These are phyloP conservation scores for Avicennia marina DNA, from an alignment of 257 asterid genomes.

Conservation along the genomic window DNA sequence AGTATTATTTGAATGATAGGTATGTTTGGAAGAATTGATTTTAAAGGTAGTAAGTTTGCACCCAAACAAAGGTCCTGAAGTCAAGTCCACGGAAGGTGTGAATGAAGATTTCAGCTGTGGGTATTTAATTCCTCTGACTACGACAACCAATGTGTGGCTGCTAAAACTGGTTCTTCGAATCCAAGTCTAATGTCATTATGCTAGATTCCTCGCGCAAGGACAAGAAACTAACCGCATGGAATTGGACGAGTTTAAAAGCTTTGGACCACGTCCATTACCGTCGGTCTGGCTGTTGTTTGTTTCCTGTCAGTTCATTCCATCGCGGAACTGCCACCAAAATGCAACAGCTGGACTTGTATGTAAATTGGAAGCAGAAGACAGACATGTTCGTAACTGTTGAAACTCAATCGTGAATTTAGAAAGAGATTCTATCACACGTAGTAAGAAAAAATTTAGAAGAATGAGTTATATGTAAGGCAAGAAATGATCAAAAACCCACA, in stretches of 20 bases:
- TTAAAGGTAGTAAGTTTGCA: too few species aligned
- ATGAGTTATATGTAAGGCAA: too few species aligned
- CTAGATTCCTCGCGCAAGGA: conserved; percentile 37
- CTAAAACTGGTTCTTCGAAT: conserved; percentile 22
- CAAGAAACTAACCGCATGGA: conserved; percentile 71
- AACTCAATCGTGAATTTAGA: too few species aligned
- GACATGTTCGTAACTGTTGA: too few species aligned
- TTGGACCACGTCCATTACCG: conserved; percentile 50
- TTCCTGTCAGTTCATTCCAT: conserved; percentile 68
- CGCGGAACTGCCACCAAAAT: conserved; percentile 61
- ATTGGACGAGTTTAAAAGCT: conserved; percentile 78
- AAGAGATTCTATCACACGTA: too few species aligned
- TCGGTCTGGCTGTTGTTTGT: conserved; percentile 67
- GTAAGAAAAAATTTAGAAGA: too few species aligned
- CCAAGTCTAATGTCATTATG: conserved; percentile 23
- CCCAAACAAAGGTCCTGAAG: too few species aligned
- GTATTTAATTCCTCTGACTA: conserved; percentile 36
- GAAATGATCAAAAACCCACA: too few species aligned
- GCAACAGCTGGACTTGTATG: conserved; percentile 50
- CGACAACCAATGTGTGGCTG: conserved; percentile 17
- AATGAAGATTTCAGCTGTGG: conserved; percentile 44
- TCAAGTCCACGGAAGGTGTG: conserved; percentile 19
- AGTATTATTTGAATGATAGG: too few species aligned
- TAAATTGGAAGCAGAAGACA: conserved; percentile 65
- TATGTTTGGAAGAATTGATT: too few species aligned